Evolutionary conservation across 1,139 yeast species (phyloP).

Genomic region (Pneumocystis oryctolagi): DNA sequence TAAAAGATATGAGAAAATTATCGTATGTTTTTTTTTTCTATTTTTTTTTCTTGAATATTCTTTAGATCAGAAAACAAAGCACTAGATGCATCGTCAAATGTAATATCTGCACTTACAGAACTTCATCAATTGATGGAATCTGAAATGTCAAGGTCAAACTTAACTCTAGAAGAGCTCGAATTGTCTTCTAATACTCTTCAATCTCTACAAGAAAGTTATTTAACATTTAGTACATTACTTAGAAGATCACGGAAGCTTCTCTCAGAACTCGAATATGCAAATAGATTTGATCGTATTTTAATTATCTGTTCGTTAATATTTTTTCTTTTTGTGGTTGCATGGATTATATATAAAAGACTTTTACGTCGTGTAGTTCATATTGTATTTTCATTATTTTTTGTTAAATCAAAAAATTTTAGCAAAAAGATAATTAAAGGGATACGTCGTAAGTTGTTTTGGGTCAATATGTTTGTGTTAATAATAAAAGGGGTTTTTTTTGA

Average conservation of each 20-base stretch:
- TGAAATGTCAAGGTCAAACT: constrained; percentile 38
- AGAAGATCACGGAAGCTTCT: constrained; percentile 43
- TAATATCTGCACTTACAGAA: constrained; percentile 7
- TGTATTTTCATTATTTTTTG: neutral
- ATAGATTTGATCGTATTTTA: constrained; percentile 42
- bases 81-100: constrained; percentile 8
- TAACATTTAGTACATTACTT: constrained; percentile 40
- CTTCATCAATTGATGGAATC: constrained; percentile 10
- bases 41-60: neutral
- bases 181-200: constrained; percentile 41
- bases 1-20: neutral
- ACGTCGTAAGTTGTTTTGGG: neutral
- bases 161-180: constrained; percentile 46
- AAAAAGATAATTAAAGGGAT: neutral
- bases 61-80: constrained; percentile 1
- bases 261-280: constrained; percentile 50
- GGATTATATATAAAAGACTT: neutral
- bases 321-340: constrained; percentile 1
- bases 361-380: neutral
- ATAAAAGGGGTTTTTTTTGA: neutral
- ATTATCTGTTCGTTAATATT: constrained; percentile 47
- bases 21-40: neutral
- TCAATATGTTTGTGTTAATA: neutral
- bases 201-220: constrained; percentile 36
- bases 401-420: neutral